These are phyloP conservation scores for Rutstroemia sp. DNA, from an alignment of 2,329 filamentous ascomycete genomes.

Conservation along the genomic window DNA sequence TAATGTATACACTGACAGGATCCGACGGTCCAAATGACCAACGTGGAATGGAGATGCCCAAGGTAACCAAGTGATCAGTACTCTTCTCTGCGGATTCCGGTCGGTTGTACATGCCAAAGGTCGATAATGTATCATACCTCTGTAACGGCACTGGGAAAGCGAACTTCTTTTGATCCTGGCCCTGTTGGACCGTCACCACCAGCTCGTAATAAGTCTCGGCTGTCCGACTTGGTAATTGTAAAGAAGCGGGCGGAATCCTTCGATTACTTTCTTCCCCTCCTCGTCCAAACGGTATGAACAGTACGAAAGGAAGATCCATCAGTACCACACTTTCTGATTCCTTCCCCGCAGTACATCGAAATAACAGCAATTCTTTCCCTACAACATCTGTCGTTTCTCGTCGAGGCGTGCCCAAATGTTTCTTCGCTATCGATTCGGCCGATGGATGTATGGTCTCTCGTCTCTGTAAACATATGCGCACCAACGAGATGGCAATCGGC, in stretches of 20 bases:
- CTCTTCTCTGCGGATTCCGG: conserved; percentile 82
- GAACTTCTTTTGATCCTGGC: conserved; percentile 83
- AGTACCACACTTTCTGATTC: conserved; percentile 84
- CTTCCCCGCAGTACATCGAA: conserved; percentile 74
- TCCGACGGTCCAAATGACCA: conserved; percentile 97
- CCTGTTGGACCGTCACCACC: conserved; percentile 91
- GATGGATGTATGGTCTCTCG: conserved; percentile 95
- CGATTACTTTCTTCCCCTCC: conserved; percentile 85
- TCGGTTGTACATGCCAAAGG: conserved; percentile 99
- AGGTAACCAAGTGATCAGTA: conserved; percentile 81
- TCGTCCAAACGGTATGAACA: conserved; percentile 93
- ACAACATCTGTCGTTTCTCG: conserved; percentile 90
- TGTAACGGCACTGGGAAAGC: conserved; percentile 84
- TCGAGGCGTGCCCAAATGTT: conserved; percentile 80
- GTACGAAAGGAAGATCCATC: conserved; percentile 95
- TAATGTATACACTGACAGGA: conserved; percentile 93
- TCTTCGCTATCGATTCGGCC: conserved; percentile 88
- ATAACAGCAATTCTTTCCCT: conserved; percentile 90
- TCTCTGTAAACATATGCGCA: conserved; percentile 87
- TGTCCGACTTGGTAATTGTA: conserved; percentile 86
- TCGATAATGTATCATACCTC: conserved; percentile 92
- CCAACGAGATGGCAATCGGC: conserved; percentile 83
- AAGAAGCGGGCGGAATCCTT: conserved; percentile 82
- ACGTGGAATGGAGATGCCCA: conserved; percentile 84
- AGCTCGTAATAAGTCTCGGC: conserved; percentile 96